Conservation (phyloP, 2,329 filamentous ascomycete genomes). For the Pleoardoris graminearum region DNA sequence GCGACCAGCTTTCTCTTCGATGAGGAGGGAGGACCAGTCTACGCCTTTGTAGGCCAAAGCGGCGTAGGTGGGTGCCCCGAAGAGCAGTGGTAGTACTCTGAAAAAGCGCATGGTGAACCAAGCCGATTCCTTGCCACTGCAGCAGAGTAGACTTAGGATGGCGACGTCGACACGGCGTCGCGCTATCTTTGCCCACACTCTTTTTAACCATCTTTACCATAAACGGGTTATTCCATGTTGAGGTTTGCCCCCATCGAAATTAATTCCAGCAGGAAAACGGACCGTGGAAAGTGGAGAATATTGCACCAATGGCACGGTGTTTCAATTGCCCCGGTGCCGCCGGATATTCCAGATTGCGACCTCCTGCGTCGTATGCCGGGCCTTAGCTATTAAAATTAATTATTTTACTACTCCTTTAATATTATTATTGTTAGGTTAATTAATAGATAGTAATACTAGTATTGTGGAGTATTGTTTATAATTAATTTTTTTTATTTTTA, state of each 20-base stretch:
- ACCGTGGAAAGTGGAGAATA: background rate
- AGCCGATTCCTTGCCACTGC: background rate
- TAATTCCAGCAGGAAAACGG: conserved; percentile 3
- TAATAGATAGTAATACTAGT: too few relatives aligned
- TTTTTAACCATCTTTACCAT: background rate
- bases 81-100: conserved; percentile 24
- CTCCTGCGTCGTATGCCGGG: too few relatives aligned
- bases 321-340: background rate
- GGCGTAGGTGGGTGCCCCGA: conserved; percentile 38
- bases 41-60: conserved; percentile 67
- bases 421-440: too few relatives aligned
- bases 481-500: too few relatives aligned
- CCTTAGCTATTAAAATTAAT: too few relatives aligned
- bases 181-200: too few relatives aligned
- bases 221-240: background rate
- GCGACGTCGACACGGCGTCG: background rate
- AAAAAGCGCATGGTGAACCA: conserved; percentile 34
- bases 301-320: background rate
- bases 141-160: background rate
- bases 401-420: too few relatives aligned
- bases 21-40: conserved; percentile 69
- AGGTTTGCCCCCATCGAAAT: background rate
- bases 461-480: too few relatives aligned
- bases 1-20: conserved; percentile 65
- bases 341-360: conserved; percentile 1